Evolutionary conservation across 2,329 filamentous ascomycete species (phyloP).

Genomic region (Paramyrothecium sp.): DNA sequence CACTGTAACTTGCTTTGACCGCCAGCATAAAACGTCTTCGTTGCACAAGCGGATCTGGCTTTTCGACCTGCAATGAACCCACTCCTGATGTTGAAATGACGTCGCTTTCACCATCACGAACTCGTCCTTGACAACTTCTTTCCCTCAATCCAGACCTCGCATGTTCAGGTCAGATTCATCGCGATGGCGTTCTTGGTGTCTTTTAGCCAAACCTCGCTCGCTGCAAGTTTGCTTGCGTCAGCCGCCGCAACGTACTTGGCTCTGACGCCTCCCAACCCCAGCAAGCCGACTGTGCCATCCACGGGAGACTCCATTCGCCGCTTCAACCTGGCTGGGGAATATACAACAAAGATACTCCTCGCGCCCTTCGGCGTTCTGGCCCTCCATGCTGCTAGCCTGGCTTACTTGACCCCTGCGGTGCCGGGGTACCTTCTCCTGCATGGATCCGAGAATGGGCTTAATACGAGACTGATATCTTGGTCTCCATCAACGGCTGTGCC

Average conservation of each 20-base stretch:
- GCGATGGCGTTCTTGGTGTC: conserved; percentile 8
- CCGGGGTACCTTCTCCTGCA: conserved; percentile 21
- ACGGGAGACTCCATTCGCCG: conserved; percentile 18
- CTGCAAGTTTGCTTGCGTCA: conserved; percentile 22
- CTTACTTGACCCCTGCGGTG: conserved; percentile 11
- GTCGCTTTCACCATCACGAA: too few relatives aligned
- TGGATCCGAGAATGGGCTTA: conserved; percentile 28
- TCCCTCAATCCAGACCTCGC: too few relatives aligned
- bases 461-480: conserved; percentile 31
- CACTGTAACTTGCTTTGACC: too few relatives aligned
- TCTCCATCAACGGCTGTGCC: conserved; percentile 31
- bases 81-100: too few relatives aligned
- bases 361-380: conserved; percentile 20
- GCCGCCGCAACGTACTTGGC: conserved; percentile 26
- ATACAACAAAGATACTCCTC: conserved; percentile 15
- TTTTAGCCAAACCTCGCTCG: conserved; percentile 13
- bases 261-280: conserved; percentile 28
- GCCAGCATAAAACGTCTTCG: too few relatives aligned
- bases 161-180: not conserved
- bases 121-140: too few relatives aligned
- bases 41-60: too few relatives aligned
- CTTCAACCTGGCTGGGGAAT: conserved; percentile 22
- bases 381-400: conserved; percentile 17
- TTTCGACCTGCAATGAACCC: too few relatives aligned
- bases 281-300: conserved; percentile 1